These are phyloP conservation scores for Malbranchea cinnamomea DNA, from an alignment of 2,329 filamentous ascomycete genomes.

Conservation along the genomic window DNA sequence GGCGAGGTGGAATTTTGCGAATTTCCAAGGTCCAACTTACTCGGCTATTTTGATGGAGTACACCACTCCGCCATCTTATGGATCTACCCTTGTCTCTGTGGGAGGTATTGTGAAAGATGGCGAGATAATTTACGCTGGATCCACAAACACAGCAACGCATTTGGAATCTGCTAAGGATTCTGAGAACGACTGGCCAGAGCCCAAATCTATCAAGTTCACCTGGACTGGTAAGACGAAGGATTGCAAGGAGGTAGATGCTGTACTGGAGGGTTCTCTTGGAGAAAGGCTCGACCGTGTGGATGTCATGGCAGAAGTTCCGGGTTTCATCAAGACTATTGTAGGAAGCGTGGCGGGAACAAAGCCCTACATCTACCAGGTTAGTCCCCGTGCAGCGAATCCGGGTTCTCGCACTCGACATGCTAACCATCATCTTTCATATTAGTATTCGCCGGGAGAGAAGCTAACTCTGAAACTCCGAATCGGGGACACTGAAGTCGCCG, in stretches of 20 bases:
- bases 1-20: slow-evolving; percentile 79
- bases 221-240: slow-evolving; percentile 72
- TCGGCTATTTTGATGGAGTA: slow-evolving; percentile 93
- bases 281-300: slow-evolving; percentile 68
- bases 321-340: slow-evolving; percentile 88
- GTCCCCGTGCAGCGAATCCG: slow-evolving; percentile 13
- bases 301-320: slow-evolving; percentile 91
- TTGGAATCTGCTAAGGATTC: slow-evolving; percentile 53
- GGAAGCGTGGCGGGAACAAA: slow-evolving; percentile 78
- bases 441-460: slow-evolving; percentile 56
- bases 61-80: slow-evolving; percentile 86
- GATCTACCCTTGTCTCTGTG: slow-evolving; percentile 66
- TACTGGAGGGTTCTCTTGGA: slow-evolving; percentile 54
- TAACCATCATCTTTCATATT: slow-evolving; percentile 1
- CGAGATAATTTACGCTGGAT: slow-evolving; percentile 61
- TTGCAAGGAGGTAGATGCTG: slow-evolving; percentile 54
- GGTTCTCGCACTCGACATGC: not conserved
- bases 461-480: slow-evolving; percentile 70
- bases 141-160: slow-evolving; percentile 52
- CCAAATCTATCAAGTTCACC: slow-evolving; percentile 54
- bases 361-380: slow-evolving; percentile 93
- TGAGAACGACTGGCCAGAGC: slow-evolving; percentile 80
- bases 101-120: slow-evolving; percentile 69
- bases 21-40: slow-evolving; percentile 77
- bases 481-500: slow-evolving; percentile 61